Conservation (phyloP, 2,329 filamentous ascomycete species). For the Penicillium sp. region DNA sequence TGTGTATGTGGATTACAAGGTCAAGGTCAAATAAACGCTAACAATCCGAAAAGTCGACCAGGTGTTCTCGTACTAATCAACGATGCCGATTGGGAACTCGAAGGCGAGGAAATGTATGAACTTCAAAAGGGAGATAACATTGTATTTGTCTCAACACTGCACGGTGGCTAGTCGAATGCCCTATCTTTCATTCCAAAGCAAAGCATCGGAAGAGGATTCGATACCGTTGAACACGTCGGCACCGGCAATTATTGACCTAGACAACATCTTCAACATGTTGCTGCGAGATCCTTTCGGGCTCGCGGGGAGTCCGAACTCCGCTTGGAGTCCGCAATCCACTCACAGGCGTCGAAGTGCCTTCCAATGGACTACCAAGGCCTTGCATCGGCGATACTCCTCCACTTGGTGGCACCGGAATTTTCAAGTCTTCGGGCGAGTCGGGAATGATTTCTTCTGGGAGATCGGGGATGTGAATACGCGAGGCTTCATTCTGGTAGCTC, state of each 20-base stretch:
- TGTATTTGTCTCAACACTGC: slow-evolving; percentile 92
- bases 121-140: slow-evolving; percentile 80
- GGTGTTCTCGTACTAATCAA: slow-evolving; percentile 97
- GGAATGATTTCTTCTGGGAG: slow-evolving; percentile 67
- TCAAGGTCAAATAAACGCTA: not conserved
- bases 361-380: slow-evolving; percentile 40
- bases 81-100: slow-evolving; percentile 96
- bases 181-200: not conserved
- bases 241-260: slow-evolving; percentile 16
- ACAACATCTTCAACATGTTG: slow-evolving; percentile 47
- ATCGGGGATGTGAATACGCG: slow-evolving; percentile 78
- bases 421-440: slow-evolving; percentile 75
- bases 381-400: slow-evolving; percentile 46
- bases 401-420: slow-evolving; percentile 68
- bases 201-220: not conserved
- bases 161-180: slow-evolving; percentile 66
- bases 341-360: slow-evolving; percentile 44
- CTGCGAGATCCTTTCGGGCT: slow-evolving; percentile 44
- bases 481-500: slow-evolving; percentile 94
- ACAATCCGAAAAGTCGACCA: slow-evolving; percentile 65
- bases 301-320: slow-evolving; percentile 38
- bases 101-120: slow-evolving; percentile 88
- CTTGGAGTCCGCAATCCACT: slow-evolving; percentile 34
- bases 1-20: slow-evolving; percentile 65
- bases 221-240: not conserved